Base-by-base conservation (phyloP, 164 flowering plant genomes). In the Tetrastigma voinierianum region DNA sequence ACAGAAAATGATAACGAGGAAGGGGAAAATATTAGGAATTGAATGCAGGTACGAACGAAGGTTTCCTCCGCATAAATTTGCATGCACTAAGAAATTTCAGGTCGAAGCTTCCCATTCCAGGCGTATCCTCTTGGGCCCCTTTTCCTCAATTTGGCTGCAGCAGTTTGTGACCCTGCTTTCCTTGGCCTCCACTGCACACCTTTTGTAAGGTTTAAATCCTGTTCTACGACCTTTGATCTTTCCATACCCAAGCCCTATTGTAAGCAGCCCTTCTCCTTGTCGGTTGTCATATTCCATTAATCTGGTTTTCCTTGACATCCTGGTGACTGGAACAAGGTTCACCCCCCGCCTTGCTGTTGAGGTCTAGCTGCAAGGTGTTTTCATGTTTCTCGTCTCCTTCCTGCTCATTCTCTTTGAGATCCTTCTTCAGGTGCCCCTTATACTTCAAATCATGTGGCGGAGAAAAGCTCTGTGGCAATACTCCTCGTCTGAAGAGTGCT, bases 131-230 rank as follows among this genome's bases (percentile, higher is more conserved):
- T 91, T 94, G 46, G 85, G 78, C 51, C 76, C 82, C 59, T 79
- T 88, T 75, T 86, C 92, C 69, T 83, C 90, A 25, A 65, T 77
- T 70, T 83, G 87, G 78, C 67, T 60, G 69, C 72, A 56, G 60
- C 69, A 66, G 58, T 57, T 77, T 48, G 69, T 62, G 46, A 79
- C 54, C 64, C 81, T 66, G n/a, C n/a, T n/a, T n/a, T n/a, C n/a
- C n/a, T n/a, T 89, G 57, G 85, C 90, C 75, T 91, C 97, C 61
- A 80, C 67, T 9, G 92, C 87, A 77, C 96, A 91, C 72, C 97
- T 85, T 72, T 95, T 95, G 85, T 95, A 95, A 10, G 98, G 98
- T 75, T 87, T 91, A 71, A 95, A 95, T 16, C 98, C 97, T 44
- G 89, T 87, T 73, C 85, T 74, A 15, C 83, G 76, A 53, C 77